Percentiles rank a stretch among this genome's conserved stretches.
Conservation (phyloP, 768 basidiomycete genomes). For the Boletus reticulatus region DNA sequence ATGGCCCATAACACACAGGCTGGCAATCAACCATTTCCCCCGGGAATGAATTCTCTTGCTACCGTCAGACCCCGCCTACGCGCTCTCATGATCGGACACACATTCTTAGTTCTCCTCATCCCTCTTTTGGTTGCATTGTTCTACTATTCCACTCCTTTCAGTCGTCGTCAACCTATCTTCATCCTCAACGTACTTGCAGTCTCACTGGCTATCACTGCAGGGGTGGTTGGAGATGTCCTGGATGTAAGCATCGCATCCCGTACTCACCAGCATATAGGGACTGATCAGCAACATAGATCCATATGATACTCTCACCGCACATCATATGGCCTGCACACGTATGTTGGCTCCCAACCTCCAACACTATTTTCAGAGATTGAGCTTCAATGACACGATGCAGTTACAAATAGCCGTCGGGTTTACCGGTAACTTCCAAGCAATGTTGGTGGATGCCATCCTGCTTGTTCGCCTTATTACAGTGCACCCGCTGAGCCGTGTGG, state of each 20-base stretch:
- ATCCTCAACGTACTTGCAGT: conserved; percentile 19
- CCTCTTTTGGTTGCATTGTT: conserved; percentile 22
- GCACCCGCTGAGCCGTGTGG: conserved; percentile 11
- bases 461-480: conserved; percentile 23
- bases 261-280: not conserved
- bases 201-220: conserved; percentile 8
- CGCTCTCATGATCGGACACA: conserved; percentile 22
- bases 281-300: conserved; percentile 17
- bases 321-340: conserved; percentile 11
- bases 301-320: conserved; percentile 17
- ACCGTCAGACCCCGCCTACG: conserved; percentile 8
- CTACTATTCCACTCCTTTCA: conserved; percentile 21
- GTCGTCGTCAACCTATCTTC: conserved; percentile 21
- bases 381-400: not conserved
- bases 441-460: conserved; percentile 22
- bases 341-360: not conserved
- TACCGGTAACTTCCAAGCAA: conserved; percentile 18
- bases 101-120: conserved; percentile 23
- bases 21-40: not conserved
- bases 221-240: conserved; percentile 1
- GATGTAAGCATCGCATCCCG: not conserved
- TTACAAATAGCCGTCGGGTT: conserved; percentile 20
- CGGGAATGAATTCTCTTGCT: not conserved
- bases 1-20: not conserved
- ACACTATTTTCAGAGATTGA: not conserved